These are phyloP conservation scores for Venturia oleaginea DNA, from an alignment of 2,329 filamentous ascomycete species.

Conservation along the genomic window DNA sequence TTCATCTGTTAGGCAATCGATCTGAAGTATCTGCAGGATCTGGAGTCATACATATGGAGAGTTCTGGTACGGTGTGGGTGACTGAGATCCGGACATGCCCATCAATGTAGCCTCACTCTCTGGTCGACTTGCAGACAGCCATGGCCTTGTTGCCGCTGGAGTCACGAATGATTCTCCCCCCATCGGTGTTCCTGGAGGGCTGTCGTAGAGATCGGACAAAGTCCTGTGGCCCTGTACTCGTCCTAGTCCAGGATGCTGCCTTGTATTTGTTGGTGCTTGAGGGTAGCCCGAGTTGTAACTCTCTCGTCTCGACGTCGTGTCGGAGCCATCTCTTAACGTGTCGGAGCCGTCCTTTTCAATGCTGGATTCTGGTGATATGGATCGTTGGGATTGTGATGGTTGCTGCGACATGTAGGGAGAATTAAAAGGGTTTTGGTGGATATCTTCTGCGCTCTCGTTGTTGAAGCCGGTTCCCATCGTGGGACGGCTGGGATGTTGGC, in stretches of 20 bases:
- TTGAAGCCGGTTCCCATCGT: neutral
- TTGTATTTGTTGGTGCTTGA: neutral
- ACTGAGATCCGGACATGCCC: neutral
- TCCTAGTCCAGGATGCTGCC: neutral
- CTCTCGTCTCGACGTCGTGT: neutral
- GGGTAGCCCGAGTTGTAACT: neutral
- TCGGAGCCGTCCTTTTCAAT: neutral
- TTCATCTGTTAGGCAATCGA: slow-evolving; percentile 4
- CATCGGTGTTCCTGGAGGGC: slow-evolving; percentile 9
- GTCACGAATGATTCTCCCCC: neutral
- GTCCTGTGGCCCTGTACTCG: slow-evolving; percentile 8
- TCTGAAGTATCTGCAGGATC: neutral
- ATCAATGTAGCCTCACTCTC: slow-evolving; percentile 12
- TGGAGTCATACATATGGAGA: slow-evolving; percentile 2
- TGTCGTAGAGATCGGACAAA: slow-evolving; percentile 10
- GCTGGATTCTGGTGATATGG: slow-evolving; percentile 1
- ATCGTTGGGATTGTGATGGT: neutral
- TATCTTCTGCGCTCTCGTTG: neutral
- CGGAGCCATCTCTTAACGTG: neutral
- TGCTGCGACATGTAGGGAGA: neutral
- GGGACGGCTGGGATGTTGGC: neutral
- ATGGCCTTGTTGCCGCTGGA: neutral
- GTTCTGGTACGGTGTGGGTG: neutral
- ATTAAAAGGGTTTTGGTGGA: neutral
- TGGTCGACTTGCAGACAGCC: neutral